Evolutionary conservation across 2,329 filamentous ascomycete species (phyloP).

Genomic region (Acrodontium crateriforme): DNA sequence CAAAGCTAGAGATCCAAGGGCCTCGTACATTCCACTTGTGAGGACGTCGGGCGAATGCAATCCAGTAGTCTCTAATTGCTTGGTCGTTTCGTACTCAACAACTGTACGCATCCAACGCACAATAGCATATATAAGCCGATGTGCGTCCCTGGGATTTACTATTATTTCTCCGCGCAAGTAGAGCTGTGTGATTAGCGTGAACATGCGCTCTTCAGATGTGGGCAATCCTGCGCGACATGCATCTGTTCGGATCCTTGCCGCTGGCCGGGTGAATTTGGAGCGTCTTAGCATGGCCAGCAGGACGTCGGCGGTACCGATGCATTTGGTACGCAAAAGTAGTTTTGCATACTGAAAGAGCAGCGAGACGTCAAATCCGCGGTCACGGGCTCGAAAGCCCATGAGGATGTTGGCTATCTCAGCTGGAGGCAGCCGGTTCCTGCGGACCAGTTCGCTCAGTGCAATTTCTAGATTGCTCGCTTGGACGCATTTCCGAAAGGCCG

Average conservation of each 20-base stretch:
- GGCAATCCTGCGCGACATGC: conserved; percentile 10
- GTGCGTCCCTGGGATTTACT: conserved; percentile 6
- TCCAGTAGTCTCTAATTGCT: conserved; percentile 15
- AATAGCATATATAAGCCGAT: conserved; percentile 12
- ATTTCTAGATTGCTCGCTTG: conserved; percentile 2
- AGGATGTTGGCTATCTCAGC: conserved; percentile 12
- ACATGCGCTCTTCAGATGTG: conserved; percentile 20
- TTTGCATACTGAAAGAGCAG: conserved; percentile 17
- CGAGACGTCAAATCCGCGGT: conserved; percentile 15
- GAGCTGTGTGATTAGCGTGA: conserved; percentile 16
- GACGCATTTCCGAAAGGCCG: conserved; percentile 8
- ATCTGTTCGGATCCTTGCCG: conserved; percentile 1
- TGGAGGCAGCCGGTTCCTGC: conserved; percentile 5
- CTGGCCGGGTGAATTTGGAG: conserved; percentile 9
- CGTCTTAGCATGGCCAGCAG: conserved; percentile 16
- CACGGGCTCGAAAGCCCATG: conserved; percentile 11
- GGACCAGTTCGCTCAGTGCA: conserved; percentile 9
- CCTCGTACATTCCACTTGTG: conserved; percentile 17
- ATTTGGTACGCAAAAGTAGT: conserved; percentile 11
- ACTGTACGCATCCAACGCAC: conserved; percentile 17
- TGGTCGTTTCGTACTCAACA: conserved; percentile 16
- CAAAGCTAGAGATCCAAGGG: conserved; percentile 17
- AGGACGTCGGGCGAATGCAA: conserved; percentile 14
- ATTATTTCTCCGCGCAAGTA: conserved; percentile 12
- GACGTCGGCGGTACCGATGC: conserved; percentile 15